These are phyloP conservation scores for Geosmithia morbida DNA, from an alignment of 2,329 filamentous ascomycete species.

Conservation along the genomic window DNA sequence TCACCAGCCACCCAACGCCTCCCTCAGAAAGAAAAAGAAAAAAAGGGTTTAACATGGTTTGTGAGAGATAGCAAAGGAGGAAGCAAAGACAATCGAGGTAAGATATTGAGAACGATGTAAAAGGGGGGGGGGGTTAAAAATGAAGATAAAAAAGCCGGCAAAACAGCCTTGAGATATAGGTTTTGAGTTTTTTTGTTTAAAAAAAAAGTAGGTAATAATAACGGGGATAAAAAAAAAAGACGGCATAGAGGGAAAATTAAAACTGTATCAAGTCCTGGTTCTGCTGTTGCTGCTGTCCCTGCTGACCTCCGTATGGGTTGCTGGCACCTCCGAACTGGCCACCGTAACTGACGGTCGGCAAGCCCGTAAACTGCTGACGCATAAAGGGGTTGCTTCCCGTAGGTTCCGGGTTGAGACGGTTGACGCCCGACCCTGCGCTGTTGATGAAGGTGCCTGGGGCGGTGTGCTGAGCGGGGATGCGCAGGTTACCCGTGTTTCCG, in stretches of 20 bases:
- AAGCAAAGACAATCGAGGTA: neutral
- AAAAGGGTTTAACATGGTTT: neutral
- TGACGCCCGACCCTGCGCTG: conserved; percentile 71
- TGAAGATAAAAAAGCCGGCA: too few species aligned
- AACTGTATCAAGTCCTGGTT: conserved; percentile 51
- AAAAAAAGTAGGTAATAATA: too few species aligned
- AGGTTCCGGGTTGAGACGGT: conserved; percentile 53
- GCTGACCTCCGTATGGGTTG: conserved; percentile 42
- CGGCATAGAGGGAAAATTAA: conserved; percentile 15
- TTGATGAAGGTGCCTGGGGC: conserved; percentile 95
- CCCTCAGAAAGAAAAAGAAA: neutral
- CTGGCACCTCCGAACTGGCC: conserved; percentile 37
- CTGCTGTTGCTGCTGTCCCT: conserved; percentile 27
- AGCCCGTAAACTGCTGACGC: conserved; percentile 68
- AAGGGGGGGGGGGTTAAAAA: too few species aligned
- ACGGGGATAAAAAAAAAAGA: neutral
- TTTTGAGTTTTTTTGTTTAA: too few species aligned
- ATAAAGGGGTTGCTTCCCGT: conserved; percentile 86
- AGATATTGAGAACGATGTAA: too few species aligned
- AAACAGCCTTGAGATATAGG: too few species aligned
- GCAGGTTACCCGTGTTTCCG: conserved; percentile 89
- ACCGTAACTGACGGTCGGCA: conserved; percentile 45
- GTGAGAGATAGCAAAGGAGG: neutral
- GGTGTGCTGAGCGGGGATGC: conserved; percentile 92
- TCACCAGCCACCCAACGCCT: neutral